Evolutionary conservation across 2,329 filamentous ascomycete species (phyloP), one percentile per base, ranked within the genome.

Genomic region (Colletotrichum scovillei): DNA sequence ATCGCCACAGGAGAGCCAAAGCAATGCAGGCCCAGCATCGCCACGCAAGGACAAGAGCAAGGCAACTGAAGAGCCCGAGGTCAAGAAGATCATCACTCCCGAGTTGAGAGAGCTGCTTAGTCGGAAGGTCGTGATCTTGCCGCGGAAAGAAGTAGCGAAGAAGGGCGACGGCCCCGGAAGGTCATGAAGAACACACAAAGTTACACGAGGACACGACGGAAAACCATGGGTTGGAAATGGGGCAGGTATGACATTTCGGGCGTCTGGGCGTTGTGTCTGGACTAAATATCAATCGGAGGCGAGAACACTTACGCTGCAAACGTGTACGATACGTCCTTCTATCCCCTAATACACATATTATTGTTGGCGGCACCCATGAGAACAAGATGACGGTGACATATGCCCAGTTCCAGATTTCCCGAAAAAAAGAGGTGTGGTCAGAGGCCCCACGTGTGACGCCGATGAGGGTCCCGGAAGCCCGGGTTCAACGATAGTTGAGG

Each of bases 61-160:
- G 42, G 77, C 76, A 5, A 77, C 80, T 4, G 74, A 81, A 68
- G 74, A 79, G 5, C 76, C 81, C 19, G 74, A 81, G 67, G 76
- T 80, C 9, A 79, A 83, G 55, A 88, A 85, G 78, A 82, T 89
- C 16, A 90, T 91, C 63, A 90, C 88, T 2, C 88, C 89, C 0
- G 89, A 91, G 79, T 79, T 91, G 75, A 84, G 89, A 62, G 86
- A 85, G 73, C 78, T 91, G 53, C 78, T 91, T 53, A 90, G 85
- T 75, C 82, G 84, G 56, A 83, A 85, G 63, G 83, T 88, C 8
- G 85, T 86, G 64, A 78, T 87, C 9, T 79, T 88, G 26, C 82
- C 84, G 28, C 84, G 35, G 81, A 81, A 76, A 85, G 82, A 77
- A 82, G 82, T 77, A 35, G 72, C 52, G 30, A 68, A 68, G 26